Evolutionary conservation across 805 yeast genomes (phyloP).

Genomic region (Nakazawaea peltata): DNA sequence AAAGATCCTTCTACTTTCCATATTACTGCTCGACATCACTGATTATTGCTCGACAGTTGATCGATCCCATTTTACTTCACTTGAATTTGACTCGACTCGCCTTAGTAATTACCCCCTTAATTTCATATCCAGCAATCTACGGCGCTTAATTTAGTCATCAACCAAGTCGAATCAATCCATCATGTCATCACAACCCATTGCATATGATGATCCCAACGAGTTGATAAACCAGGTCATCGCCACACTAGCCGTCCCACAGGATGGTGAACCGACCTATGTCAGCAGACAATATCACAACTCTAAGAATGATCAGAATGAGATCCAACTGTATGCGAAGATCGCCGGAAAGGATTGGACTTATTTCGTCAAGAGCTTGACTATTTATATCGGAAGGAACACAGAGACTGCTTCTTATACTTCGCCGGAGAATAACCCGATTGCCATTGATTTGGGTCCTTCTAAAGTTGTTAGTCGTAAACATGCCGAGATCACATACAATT

Average conservation of each 20-base stretch:
- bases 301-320: slow-evolving; percentile 60
- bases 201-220: slow-evolving; percentile 52
- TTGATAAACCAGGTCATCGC: slow-evolving; percentile 70
- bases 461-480: slow-evolving; percentile 93
- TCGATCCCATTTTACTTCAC: too few species aligned
- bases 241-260: slow-evolving; percentile 61
- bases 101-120: too few species aligned
- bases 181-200: slow-evolving; percentile 2
- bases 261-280: slow-evolving; percentile 56
- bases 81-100: too few species aligned
- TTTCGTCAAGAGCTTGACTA: slow-evolving; percentile 71
- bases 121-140: too few species aligned
- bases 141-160: too few species aligned
- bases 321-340: slow-evolving; percentile 96
- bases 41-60: too few species aligned
- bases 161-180: too few species aligned
- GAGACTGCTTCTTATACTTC: slow-evolving; percentile 12
- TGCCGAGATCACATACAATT: slow-evolving; percentile 75
- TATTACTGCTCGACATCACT: too few species aligned
- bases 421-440: slow-evolving; percentile 29
- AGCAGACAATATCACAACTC: slow-evolving; percentile 68
- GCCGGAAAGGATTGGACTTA: slow-evolving; percentile 93
- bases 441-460: slow-evolving; percentile 93
- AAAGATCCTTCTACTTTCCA: too few species aligned
- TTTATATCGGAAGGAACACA: slow-evolving; percentile 85